Evolutionary conservation across 306 rosid genomes (phyloP).

Genomic region (Vachellia collinsii): DNA sequence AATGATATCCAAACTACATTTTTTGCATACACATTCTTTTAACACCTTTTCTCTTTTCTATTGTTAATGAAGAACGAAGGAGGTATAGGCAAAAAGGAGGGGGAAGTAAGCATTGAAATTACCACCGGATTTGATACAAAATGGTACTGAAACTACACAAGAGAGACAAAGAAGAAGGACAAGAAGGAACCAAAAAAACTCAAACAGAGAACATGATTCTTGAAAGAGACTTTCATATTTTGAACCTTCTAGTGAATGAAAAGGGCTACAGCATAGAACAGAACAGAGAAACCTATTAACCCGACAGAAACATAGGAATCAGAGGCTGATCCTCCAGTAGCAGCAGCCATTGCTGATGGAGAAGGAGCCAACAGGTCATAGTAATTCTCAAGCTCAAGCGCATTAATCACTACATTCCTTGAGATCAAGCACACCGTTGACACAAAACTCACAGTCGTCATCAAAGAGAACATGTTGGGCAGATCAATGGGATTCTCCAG

Average conservation of each 20-base stretch:
- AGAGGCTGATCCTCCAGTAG: not conserved
- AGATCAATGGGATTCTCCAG: not conserved
- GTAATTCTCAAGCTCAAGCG: not conserved
- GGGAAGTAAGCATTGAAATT: not conserved
- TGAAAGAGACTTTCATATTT: not conserved
- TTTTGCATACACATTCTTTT: no score
- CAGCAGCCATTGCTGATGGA: not conserved
- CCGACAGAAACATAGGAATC: not conserved
- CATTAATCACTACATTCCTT: not conserved
- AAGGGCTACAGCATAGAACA: not conserved
- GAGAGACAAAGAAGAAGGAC: not conserved
- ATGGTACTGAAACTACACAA: not conserved
- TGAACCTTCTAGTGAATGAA: not conserved
- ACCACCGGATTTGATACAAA: not conserved
- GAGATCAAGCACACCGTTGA: not conserved
- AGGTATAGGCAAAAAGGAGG: not conserved
- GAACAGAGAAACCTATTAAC: not conserved
- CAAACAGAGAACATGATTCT: not conserved
- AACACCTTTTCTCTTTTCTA: no score
- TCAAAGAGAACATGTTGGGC: constrained; percentile 7
- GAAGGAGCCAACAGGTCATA: not conserved
- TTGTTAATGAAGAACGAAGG: no score
- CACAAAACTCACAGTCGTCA: not conserved
- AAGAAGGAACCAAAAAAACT: not conserved
- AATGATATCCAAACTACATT: no score